Evolutionary conservation across 345 rosid genomes (phyloP).

Genomic region (Moricandia moricandioides): DNA sequence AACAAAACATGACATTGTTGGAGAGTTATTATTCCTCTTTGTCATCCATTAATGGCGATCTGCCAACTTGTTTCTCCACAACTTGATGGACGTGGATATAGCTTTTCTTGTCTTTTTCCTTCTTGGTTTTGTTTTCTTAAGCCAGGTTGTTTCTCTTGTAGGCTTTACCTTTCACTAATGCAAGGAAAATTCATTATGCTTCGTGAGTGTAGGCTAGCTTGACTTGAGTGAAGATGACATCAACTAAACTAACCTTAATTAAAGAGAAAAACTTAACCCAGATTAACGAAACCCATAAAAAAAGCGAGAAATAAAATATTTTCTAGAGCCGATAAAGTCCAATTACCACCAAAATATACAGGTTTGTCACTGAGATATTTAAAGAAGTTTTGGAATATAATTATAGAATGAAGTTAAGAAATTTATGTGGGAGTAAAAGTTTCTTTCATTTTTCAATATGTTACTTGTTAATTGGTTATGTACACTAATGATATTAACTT

Average conservation of each 20-base stretch:
- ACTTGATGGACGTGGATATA: conserved; percentile 17
- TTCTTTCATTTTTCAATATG: not conserved
- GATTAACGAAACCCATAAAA: not conserved
- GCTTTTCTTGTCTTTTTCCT: not conserved
- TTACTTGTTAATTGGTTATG: not conserved
- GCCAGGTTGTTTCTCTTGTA: conserved; percentile 16
- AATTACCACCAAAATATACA: not conserved
- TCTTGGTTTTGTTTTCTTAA: conserved; percentile 21
- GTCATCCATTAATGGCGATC: conserved; percentile 25
- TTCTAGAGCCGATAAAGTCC: not conserved
- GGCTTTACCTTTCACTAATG: conserved; percentile 13
- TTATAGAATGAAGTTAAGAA: not conserved
- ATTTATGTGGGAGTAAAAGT: not conserved
- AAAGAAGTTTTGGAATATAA: not conserved
- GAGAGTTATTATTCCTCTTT: conserved; percentile 28
- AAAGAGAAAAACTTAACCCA: not conserved
- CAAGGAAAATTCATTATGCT: not conserved
- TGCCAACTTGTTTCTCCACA: conserved; percentile 29
- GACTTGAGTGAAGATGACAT: not conserved
- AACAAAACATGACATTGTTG: conserved; percentile 28
- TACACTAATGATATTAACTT: too few species aligned
- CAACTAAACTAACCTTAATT: not conserved
- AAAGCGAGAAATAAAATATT: not conserved
- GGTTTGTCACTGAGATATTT: not conserved
- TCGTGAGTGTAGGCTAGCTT: not conserved